phyloP scores from a whole-genome alignment of 371 early-diverging fungal genomes.

The Zychaea mexicana region DNA sequence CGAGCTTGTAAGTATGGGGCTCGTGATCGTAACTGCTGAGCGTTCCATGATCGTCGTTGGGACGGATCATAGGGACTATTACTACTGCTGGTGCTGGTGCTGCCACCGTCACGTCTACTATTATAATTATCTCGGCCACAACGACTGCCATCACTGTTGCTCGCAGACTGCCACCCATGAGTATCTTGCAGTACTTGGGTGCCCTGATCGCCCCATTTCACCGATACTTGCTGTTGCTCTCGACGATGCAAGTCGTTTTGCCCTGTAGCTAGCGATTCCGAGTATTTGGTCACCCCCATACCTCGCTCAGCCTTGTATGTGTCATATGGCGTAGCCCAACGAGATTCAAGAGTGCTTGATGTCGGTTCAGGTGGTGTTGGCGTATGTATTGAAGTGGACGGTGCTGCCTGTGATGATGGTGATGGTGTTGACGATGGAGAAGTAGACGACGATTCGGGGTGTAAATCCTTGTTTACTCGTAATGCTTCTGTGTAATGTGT shows the following conservation, averaged over 20 bases:
- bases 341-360: background rate
- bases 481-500: background rate
- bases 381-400: background rate
- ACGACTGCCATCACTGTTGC: background rate
- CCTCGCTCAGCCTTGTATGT: background rate
- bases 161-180: background rate
- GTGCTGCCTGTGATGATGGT: background rate
- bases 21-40: background rate
- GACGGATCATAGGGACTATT: no score
- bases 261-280: background rate
- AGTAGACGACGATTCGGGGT: background rate
- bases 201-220: background rate
- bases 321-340: constrained; percentile 1
- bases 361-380: background rate
- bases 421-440: background rate
- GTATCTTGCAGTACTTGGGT: background rate
- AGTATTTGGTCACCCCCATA: background rate
- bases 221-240: background rate
- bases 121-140: background rate
- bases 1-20: no score
- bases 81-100: background rate
- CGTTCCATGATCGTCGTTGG: no score
- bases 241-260: background rate
- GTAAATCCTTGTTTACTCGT: background rate
- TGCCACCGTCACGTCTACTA: background rate